Evolutionary conservation across 108 stramenopile genomes (phyloP).

Genomic region (Mediolabrus comicus): DNA sequence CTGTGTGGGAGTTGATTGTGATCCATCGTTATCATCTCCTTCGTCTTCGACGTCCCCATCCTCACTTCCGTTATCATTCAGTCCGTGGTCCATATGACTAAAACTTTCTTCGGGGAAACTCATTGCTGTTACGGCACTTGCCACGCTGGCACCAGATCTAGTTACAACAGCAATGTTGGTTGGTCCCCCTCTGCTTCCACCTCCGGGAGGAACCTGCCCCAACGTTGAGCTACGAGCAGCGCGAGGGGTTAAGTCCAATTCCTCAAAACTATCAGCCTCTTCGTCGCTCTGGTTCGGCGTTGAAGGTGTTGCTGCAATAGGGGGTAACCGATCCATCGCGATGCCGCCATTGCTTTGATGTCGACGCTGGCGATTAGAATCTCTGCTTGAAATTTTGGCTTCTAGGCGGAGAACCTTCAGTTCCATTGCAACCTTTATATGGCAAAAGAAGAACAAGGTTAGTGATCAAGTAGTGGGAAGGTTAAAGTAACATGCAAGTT

Average conservation of each 20-base stretch:
- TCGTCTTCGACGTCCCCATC: slow-evolving; percentile 52
- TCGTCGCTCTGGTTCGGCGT: slow-evolving; percentile 39
- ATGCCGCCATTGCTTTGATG: slow-evolving; percentile 20
- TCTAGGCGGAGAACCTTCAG: slow-evolving; percentile 51
- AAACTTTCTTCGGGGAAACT: slow-evolving; percentile 49
- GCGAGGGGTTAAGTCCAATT: slow-evolving; percentile 42
- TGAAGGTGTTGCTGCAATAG: slow-evolving; percentile 39
- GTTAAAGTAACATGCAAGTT: neutral
- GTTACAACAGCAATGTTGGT: slow-evolving; percentile 52
- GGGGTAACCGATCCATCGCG: slow-evolving; percentile 36
- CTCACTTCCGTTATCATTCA: slow-evolving; percentile 35
- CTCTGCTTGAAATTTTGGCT: slow-evolving; percentile 48
- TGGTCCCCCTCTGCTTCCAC: slow-evolving; percentile 32
- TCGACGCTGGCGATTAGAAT: slow-evolving; percentile 37
- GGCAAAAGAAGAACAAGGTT: neutral
- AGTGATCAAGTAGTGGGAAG: neutral
- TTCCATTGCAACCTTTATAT: slow-evolving; percentile 49
- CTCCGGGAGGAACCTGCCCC: slow-evolving; percentile 20
- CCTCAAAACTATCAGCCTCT: slow-evolving; percentile 43
- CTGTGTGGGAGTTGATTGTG: slow-evolving; percentile 21
- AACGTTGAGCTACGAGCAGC: slow-evolving; percentile 18
- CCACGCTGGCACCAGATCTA: slow-evolving; percentile 52
- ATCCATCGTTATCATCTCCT: slow-evolving; percentile 37
- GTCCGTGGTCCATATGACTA: slow-evolving; percentile 19
- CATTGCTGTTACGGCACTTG: slow-evolving; percentile 55